phyloP scores from a whole-genome alignment of 2,329 filamentous ascomycete species.

The Alternaria infectoria region DNA sequence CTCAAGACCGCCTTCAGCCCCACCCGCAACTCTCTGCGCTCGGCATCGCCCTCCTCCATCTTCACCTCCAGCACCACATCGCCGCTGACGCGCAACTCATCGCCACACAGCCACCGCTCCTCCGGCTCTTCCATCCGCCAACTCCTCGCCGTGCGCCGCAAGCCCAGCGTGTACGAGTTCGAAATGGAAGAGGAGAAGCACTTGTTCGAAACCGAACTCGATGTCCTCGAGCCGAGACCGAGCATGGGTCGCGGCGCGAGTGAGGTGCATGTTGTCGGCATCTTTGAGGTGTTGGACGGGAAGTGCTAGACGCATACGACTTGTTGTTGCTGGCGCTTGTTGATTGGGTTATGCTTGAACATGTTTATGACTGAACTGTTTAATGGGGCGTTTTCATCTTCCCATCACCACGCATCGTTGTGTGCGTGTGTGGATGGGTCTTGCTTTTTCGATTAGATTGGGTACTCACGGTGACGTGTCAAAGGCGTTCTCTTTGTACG shows the following conservation, averaged over 20 bases:
- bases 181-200: constrained; percentile 46
- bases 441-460: not conserved
- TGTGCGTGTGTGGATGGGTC: not conserved
- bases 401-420: not conserved
- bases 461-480: not conserved
- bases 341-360: constrained; percentile 2
- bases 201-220: constrained; percentile 37
- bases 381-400: not conserved
- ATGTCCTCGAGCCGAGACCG: constrained; percentile 44
- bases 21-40: constrained; percentile 37
- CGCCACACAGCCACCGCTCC: constrained; percentile 37
- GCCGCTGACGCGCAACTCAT: constrained; percentile 37
- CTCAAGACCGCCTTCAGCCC: constrained; percentile 46
- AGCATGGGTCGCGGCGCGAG: constrained; percentile 12
- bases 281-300: constrained; percentile 48
- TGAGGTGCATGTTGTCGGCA: constrained; percentile 44
- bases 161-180: constrained; percentile 42
- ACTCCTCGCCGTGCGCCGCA: constrained; percentile 41
- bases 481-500: not conserved
- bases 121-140: constrained; percentile 36
- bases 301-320: constrained; percentile 22
- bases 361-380: not conserved
- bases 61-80: constrained; percentile 36
- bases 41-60: constrained; percentile 27
- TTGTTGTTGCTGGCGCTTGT: not conserved